phyloP scores from a whole-genome alignment of 129 eudicot genomes.

The Pseudognaphalium luteoalbum region DNA sequence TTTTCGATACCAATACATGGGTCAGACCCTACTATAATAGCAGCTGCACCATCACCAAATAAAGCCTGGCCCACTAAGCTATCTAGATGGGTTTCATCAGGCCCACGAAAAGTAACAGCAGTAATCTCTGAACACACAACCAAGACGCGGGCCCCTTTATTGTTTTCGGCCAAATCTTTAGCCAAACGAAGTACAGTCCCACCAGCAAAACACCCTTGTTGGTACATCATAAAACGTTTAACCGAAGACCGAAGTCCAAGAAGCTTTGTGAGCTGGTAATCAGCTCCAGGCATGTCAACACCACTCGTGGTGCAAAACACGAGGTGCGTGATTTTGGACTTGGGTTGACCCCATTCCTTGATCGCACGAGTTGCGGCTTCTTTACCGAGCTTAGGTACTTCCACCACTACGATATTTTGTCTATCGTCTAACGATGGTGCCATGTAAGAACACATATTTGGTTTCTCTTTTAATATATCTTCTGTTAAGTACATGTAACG shows the following conservation, averaged over 20 bases:
- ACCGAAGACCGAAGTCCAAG: constrained; percentile 29
- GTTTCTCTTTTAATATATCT: constrained; percentile 30
- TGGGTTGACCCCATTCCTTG: constrained; percentile 36
- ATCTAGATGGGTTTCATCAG: constrained; percentile 28
- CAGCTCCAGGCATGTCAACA: constrained; percentile 43
- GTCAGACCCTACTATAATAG: constrained; percentile 31
- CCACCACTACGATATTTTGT: constrained; percentile 35
- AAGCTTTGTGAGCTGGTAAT: constrained; percentile 32
- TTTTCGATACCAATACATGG: constrained; percentile 19
- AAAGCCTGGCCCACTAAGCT: constrained; percentile 36
- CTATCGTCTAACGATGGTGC: constrained; percentile 33
- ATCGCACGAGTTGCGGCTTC: constrained; percentile 32
- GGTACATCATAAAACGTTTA: constrained; percentile 34
- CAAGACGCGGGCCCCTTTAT: constrained; percentile 35
- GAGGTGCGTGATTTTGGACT: constrained; percentile 35
- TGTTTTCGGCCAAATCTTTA: constrained; percentile 42
- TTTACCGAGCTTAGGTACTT: constrained; percentile 35
- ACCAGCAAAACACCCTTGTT: constrained; percentile 36
- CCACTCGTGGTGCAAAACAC: constrained; percentile 32
- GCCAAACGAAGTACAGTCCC: constrained; percentile 37
- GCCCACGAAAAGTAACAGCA: constrained; percentile 35
- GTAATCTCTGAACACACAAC: constrained; percentile 33
- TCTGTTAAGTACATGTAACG: constrained; percentile 32
- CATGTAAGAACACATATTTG: constrained; percentile 28
- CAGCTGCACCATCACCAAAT: constrained; percentile 40